These are phyloP conservation scores for Hippophae tibetana DNA, from an alignment of 306 rosid species.

Conservation along the genomic window DNA sequence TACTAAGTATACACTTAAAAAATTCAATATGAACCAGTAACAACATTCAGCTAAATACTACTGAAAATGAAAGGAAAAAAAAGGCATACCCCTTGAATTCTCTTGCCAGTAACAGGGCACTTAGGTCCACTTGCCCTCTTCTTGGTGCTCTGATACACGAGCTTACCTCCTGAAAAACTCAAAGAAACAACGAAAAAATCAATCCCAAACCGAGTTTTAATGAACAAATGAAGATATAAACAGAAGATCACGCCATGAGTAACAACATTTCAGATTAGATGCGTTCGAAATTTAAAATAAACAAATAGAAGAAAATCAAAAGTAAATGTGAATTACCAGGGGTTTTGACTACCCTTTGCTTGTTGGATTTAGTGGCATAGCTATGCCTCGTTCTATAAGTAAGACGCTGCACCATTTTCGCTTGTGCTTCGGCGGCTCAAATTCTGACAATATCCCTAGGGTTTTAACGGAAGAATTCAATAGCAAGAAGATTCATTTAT, in stretches of 20 bases:
- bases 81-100: constrained; percentile 24
- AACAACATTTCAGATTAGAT: no score
- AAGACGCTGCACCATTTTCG: constrained; percentile 74
- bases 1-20: no score
- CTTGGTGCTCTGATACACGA: constrained; percentile 25
- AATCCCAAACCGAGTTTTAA: background rate
- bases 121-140: constrained; percentile 30
- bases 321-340: constrained; percentile 40
- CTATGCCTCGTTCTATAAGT: constrained; percentile 74
- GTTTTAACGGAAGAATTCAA: no score
- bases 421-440: background rate
- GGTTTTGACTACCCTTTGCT: constrained; percentile 73
- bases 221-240: no score
- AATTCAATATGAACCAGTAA: no score
- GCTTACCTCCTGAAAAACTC: constrained; percentile 18
- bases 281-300: background rate
- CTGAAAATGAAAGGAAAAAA: background rate
- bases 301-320: background rate
- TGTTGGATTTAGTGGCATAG: constrained; percentile 88
- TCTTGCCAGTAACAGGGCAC: constrained; percentile 27
- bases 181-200: background rate
- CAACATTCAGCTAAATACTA: no score
- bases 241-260: no score
- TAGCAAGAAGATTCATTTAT: no score
- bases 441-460: background rate